phyloP scores from a whole-genome alignment of 768 basidiomycete genomes.

The Rhodotorula taiwanensis region DNA sequence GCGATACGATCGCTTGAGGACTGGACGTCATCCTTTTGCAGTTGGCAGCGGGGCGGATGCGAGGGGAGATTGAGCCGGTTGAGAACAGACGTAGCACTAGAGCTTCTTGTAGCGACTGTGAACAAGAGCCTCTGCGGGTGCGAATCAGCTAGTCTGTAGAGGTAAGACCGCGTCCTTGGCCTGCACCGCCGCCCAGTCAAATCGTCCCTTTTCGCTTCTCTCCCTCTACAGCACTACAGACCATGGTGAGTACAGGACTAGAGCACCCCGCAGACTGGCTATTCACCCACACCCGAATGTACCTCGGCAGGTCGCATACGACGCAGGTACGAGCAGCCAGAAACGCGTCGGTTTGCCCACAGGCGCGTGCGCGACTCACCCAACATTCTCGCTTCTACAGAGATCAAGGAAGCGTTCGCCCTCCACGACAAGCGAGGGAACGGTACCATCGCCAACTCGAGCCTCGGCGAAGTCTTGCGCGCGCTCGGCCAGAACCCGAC shows the following conservation, averaged over 20 bases:
- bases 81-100: too few relatives aligned
- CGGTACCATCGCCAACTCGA: conserved; percentile 77
- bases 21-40: not conserved
- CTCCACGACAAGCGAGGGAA: conserved; percentile 96
- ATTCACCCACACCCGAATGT: not conserved
- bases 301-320: conserved; percentile 8
- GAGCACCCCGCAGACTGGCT: not conserved
- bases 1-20: conserved; percentile 68
- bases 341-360: not conserved
- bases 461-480: conserved; percentile 82
- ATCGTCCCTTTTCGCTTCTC: too few relatives aligned
- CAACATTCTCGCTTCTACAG: conserved; percentile 10
- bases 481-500: conserved; percentile 99
- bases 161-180: too few relatives aligned
- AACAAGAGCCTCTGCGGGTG: too few relatives aligned
- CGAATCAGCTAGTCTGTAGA: too few relatives aligned
- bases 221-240: too few relatives aligned
- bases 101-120: too few relatives aligned
- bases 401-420: conserved; percentile 58
- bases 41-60: not conserved
- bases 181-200: too few relatives aligned
- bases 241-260: not conserved
- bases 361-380: not conserved
- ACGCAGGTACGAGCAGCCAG: conserved; percentile 29
- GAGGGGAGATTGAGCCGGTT: not conserved